Conservation (phyloP, 805 yeast species). For the Myxozyma melibiosi region DNA sequence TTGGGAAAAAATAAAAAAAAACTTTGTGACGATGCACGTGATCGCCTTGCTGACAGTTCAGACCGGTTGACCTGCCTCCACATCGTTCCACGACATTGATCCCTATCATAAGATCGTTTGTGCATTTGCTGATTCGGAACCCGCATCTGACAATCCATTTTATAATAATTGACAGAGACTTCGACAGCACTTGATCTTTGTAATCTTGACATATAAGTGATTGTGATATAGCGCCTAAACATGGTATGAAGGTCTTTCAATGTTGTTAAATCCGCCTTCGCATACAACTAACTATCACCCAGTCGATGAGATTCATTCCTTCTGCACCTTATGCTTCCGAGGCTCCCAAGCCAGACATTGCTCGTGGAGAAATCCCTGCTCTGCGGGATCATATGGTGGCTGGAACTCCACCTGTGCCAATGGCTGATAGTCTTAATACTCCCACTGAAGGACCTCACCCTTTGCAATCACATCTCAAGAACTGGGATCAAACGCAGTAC, state of each 20-base stretch:
- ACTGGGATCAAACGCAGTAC: conserved; percentile 80
- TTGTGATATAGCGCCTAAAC: too few species aligned
- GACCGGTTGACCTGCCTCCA: background rate
- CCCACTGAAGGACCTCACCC: conserved; percentile 76
- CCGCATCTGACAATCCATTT: too few species aligned
- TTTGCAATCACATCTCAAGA: conserved; percentile 67
- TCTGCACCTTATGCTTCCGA: conserved; percentile 12
- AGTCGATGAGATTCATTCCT: conserved; percentile 27
- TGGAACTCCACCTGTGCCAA: conserved; percentile 25
- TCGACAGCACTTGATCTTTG: too few species aligned
- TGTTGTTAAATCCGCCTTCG: too few species aligned
- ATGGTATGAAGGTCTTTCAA: background rate
- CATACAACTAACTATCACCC: background rate
- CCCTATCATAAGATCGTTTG: too few species aligned
- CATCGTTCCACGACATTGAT: background rate
- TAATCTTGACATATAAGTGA: too few species aligned
- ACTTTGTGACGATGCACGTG: too few species aligned
- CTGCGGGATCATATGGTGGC: conserved; percentile 20
- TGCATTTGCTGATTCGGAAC: too few species aligned
- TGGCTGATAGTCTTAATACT: conserved; percentile 48
- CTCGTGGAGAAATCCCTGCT: conserved; percentile 15
- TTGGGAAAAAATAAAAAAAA: background rate
- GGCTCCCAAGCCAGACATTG: conserved; percentile 21
- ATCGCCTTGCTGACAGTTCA: background rate
- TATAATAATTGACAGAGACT: too few species aligned